phyloP scores from a whole-genome alignment of 2,329 filamentous ascomycete species.

The Beauveria pseudobassiana region DNA sequence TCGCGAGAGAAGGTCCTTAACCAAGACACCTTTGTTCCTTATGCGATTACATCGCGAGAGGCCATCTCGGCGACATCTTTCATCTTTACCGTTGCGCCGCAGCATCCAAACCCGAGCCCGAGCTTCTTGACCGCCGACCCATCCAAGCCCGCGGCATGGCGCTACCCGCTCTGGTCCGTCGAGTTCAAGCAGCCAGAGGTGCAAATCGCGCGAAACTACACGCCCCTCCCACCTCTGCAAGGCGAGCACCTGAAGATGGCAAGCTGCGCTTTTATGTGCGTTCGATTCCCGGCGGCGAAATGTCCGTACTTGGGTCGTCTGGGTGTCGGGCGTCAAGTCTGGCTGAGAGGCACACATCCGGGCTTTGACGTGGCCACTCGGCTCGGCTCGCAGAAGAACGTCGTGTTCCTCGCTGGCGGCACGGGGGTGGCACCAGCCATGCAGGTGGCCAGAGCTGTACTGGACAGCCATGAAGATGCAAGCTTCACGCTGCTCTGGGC shows the following conservation, averaged over 20 bases:
- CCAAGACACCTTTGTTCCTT: constrained; percentile 54
- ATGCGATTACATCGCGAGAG: constrained; percentile 54
- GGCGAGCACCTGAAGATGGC: constrained; percentile 26
- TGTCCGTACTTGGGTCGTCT: constrained; percentile 73
- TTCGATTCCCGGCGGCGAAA: constrained; percentile 71
- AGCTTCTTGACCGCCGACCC: constrained; percentile 20
- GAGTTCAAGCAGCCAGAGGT: constrained; percentile 92
- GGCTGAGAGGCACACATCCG: constrained; percentile 69
- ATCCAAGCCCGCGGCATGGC: constrained; percentile 22
- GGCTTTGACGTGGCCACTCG: constrained; percentile 49
- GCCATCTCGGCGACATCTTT: constrained; percentile 59
- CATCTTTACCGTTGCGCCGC: constrained; percentile 56
- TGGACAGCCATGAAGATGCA: constrained; percentile 28
- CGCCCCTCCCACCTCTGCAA: constrained; percentile 60
- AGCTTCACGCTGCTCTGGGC: constrained; percentile 76
- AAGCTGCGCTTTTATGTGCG: constrained; percentile 68
- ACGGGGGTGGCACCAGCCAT: constrained; percentile 88
- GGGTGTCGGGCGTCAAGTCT: constrained; percentile 54
- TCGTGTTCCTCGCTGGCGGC: constrained; percentile 84
- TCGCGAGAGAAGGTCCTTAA: constrained; percentile 39
- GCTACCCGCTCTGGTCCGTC: constrained; percentile 70
- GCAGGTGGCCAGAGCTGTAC: constrained; percentile 63
- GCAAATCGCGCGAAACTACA: constrained; percentile 88
- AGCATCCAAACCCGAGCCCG: constrained; percentile 20
- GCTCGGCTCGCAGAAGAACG: constrained; percentile 25